Evolutionary conservation across 441 rosid genomes (phyloP).

Genomic region (Manihot esculenta): DNA sequence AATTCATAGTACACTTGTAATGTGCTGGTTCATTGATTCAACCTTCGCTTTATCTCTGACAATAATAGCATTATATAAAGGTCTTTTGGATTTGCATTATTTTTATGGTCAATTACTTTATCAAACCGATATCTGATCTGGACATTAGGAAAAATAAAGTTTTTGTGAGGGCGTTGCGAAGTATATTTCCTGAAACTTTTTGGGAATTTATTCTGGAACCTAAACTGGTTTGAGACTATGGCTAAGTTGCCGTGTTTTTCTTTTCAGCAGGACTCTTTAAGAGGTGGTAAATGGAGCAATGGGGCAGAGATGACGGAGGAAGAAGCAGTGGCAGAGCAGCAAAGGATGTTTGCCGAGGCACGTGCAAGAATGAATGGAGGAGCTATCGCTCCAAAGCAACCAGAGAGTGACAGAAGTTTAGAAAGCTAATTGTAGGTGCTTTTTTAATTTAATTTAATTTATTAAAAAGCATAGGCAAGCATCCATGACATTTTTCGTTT

Average conservation of each 20-base stretch:
- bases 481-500: constrained; percentile 32
- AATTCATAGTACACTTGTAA: background rate
- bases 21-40: background rate
- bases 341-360: constrained; percentile 99
- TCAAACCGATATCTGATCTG: background rate
- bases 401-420: constrained; percentile 59
- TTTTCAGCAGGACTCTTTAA: constrained; percentile 84
- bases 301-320: constrained; percentile 96
- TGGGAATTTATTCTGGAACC: too few species aligned
- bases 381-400: constrained; percentile 57
- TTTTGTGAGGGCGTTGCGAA: background rate
- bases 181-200: constrained; percentile 19
- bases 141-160: too few species aligned
- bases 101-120: too few species aligned
- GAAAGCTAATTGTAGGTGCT: constrained; percentile 53
- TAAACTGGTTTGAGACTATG: too few species aligned
- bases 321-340: constrained; percentile 95
- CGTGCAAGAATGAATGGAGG: constrained; percentile 98
- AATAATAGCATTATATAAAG: background rate
- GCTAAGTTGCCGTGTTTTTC: too few species aligned
- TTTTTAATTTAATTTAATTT: too few species aligned
- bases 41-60: too few species aligned
- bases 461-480: constrained; percentile 50
- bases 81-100: too few species aligned
- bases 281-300: constrained; percentile 86